phyloP scores from a whole-genome alignment of 139 green algal genomes.

The Chlamydomonas sp. region DNA sequence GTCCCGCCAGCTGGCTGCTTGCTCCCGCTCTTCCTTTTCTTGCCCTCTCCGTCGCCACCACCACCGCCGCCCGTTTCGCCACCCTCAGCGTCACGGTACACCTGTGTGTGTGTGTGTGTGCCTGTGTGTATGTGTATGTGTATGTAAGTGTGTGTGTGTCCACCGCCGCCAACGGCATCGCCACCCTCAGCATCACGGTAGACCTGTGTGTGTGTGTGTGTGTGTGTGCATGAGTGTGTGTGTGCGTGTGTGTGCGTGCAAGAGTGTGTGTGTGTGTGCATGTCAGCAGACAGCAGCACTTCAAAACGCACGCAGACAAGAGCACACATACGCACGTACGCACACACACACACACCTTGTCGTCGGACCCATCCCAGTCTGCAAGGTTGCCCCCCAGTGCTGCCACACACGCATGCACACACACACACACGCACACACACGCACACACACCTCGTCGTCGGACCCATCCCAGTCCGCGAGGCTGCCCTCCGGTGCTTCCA shows the following conservation, averaged over 20 bases:
- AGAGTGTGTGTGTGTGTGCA: no score
- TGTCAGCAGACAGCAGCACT: no score
- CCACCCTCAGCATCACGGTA: no score
- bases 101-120: neutral
- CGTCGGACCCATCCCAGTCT: conserved; percentile 18
- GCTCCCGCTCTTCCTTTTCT: neutral
- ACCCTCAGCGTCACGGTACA: neutral
- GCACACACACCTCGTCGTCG: conserved; percentile 17
- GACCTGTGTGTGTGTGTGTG: no score
- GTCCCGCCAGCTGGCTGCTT: neutral
- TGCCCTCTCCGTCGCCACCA: neutral
- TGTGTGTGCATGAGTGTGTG: no score
- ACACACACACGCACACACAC: neutral
- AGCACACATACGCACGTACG: neutral
- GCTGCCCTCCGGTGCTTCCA: neutral
- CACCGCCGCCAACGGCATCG: no score
- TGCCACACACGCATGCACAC: no score
- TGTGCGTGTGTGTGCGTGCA: no score
- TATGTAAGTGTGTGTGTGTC: no score
- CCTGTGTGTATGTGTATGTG: no score
- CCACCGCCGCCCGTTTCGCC: neutral
- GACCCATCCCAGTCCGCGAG: conserved; percentile 15
- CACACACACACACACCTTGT: conserved; percentile 5
- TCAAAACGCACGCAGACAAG: no score
- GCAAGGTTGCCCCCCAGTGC: conserved; percentile 2